These are phyloP conservation scores for Lactarius tabidus DNA, from an alignment of 768 basidiomycete species.

Conservation along the genomic window DNA sequence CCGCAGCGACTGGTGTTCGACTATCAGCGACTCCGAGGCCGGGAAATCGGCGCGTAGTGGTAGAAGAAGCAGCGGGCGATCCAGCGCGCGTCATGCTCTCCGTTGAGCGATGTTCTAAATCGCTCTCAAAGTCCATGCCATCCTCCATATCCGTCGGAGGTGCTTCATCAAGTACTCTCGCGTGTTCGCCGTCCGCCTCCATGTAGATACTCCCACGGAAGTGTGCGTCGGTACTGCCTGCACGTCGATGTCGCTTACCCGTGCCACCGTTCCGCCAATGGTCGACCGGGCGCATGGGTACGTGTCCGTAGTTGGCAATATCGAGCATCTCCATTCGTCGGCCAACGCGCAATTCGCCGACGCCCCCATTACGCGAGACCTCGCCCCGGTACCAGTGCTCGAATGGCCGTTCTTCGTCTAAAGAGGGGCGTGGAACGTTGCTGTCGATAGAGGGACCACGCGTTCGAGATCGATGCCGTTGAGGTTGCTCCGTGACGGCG, in stretches of 20 bases:
- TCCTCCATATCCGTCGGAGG: slow-evolving; percentile 73
- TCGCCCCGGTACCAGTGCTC: slow-evolving; percentile 92
- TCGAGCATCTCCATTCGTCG: slow-evolving; percentile 80
- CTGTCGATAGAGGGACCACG: slow-evolving; percentile 38
- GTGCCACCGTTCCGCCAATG: slow-evolving; percentile 27
- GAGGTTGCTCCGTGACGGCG: slow-evolving; percentile 36
- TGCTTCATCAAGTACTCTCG: slow-evolving; percentile 66
- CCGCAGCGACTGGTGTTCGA: slow-evolving; percentile 7
- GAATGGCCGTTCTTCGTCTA: slow-evolving; percentile 76
- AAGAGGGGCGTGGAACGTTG: slow-evolving; percentile 46
- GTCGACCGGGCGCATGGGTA: slow-evolving; percentile 26
- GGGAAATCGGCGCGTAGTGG: slow-evolving; percentile 9
- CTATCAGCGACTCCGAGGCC: slow-evolving; percentile 15
- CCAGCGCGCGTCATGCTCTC: neutral
- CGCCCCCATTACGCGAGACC: slow-evolving; percentile 82
- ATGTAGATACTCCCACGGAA: slow-evolving; percentile 62
- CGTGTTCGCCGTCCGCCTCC: slow-evolving; percentile 51
- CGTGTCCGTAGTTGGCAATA: slow-evolving; percentile 81
- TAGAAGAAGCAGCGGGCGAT: slow-evolving; percentile 1
- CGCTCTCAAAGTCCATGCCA: slow-evolving; percentile 35
- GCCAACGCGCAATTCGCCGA: slow-evolving; percentile 75
- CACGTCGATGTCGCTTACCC: slow-evolving; percentile 36
- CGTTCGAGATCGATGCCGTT: slow-evolving; percentile 40
- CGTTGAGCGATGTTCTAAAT: slow-evolving; percentile 11
- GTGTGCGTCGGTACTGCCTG: slow-evolving; percentile 57